Base-by-base conservation (phyloP, 257 asterid species). In the Solanum pimpinellifolium region DNA sequence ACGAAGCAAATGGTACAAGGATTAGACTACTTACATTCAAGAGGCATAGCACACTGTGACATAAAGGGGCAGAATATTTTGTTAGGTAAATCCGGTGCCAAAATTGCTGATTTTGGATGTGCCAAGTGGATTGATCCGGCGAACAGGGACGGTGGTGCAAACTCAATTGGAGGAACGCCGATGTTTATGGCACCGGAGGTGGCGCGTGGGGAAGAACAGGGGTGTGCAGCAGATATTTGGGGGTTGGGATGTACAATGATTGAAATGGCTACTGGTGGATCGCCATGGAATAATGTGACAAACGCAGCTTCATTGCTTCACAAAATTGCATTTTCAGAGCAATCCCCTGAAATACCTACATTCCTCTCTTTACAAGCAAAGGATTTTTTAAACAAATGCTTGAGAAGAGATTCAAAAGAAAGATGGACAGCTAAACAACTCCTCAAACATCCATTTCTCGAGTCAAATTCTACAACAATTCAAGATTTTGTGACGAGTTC, bases 181-280 rank as follows among this genome's bases (percentile, higher is more conserved):
- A 68, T 93, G 92, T 96, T 88, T 83, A 96, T 96, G 99, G 93
- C 97, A 6, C 99, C 99, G 44, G 99, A 96, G 87, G 98, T 91
- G 1, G 97, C 93, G 25, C 91, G 94, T 0, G 98, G 97, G 33
- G 94, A 94, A 84, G 93, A 92, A 60, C 99, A 96, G 87, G 91
- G 96, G 25, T 94, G 83, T 14, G 87, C 96, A 1, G 95, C 94
- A 2, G 99, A 96, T 88, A 89, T 96, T 3, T 96, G 99, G 99
- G 95, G 94, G 7, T 46, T 95, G 33, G 99, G 98, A 3, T 96
- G 98, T 88, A 95, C 97, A 12, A 80, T 96, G 6, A 90, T 96
- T 1, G 98, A 95, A 85, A 95, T 96, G 98, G 91, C 92, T 85
- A 91, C 96, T 2, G 98, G 99, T 4, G 68, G 84, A 18, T 84